A percentile compares a stretch with the other conserved stretches of the same genome.
Conservation (phyloP, 2,329 filamentous ascomycete species). For the Aspergillus sp. region DNA sequence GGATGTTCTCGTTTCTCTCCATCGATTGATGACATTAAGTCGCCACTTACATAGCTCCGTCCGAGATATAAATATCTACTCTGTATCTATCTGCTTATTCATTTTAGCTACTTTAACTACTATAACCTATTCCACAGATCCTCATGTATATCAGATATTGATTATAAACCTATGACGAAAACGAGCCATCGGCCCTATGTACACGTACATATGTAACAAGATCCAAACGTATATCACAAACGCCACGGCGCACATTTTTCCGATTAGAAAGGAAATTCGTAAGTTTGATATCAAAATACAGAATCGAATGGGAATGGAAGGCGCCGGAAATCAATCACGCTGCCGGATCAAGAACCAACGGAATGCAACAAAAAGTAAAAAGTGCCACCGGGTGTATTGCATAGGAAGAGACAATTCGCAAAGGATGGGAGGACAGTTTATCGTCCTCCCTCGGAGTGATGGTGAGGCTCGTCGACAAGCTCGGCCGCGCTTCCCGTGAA, state of each 20-base stretch:
- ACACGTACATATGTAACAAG: conserved; percentile 9
- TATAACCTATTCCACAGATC: not conserved
- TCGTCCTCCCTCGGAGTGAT: conserved; percentile 13
- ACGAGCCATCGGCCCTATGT: conserved; percentile 2
- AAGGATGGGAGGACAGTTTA: not conserved
- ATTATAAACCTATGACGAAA: not conserved
- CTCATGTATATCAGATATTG: not conserved
- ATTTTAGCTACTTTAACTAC: no score
- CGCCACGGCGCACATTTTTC: conserved; percentile 12
- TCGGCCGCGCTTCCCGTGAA: conserved; percentile 46
- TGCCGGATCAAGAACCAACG: conserved; percentile 7
- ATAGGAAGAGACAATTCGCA: no score
- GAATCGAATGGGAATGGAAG: not conserved
- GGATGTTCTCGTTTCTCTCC: no score
- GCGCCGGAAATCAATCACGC: not conserved
- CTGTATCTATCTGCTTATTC: no score
- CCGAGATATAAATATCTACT: no score
- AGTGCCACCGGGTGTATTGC: no score
- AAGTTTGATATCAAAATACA: conserved; percentile 18
- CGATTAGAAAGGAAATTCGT: conserved; percentile 20
- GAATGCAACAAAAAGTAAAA: no score
- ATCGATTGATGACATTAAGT: no score
- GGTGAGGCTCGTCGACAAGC: conserved; percentile 38
- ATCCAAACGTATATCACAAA: conserved; percentile 16
- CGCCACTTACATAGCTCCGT: no score